Base-by-base conservation (phyloP, 176 grass and related monocot species). In the Carex littledalei region DNA sequence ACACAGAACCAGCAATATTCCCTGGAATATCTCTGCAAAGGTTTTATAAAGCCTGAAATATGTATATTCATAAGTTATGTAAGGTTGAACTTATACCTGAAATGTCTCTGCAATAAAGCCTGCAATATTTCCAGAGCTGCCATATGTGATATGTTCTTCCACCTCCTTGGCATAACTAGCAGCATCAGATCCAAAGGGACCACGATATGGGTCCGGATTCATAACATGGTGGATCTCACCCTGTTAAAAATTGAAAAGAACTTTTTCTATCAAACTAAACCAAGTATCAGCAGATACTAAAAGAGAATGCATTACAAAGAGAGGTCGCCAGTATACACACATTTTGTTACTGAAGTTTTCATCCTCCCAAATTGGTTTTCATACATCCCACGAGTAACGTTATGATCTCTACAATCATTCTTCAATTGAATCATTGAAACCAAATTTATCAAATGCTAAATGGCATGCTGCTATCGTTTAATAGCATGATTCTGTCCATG, bases 91-190 rank as follows among this genome's bases (percentile, higher is more conserved):
- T 76, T 68, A 86, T 49, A 99, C 96, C 86, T 99, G 96, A 82
- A 99, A 99, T 72, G 93, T 99, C 90, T 99, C 96, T 74, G 93
- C 96, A 85, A 99, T 99, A 78, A 99, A 95, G 15, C 96, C 96
- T 81, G 90, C 96, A 86, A 99, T 89, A 67, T 89, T 94, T 55
- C 96, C 93, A 80, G 96, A 88, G 84, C 84, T 95, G 60, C 93
- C 96, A 81, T 89, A 95, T 67, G 75, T 84, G 74, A 99, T 92
- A 73, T 99, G 96, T 64, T 99, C 96, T 84, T 94, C 64, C 0
- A 99, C 85, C 89, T 99, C 96, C 81, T 90, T 95, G 14, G 91
- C 93, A 88, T 99, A 99, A 85, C 77, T 39, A 86, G 68, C 52
- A 20, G 88, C 90, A 82, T 99, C 91, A 76, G 90, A 92, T 34